Evolutionary conservation across 306 rosid species (phyloP).

Genomic region (Arachis stenosperma): DNA sequence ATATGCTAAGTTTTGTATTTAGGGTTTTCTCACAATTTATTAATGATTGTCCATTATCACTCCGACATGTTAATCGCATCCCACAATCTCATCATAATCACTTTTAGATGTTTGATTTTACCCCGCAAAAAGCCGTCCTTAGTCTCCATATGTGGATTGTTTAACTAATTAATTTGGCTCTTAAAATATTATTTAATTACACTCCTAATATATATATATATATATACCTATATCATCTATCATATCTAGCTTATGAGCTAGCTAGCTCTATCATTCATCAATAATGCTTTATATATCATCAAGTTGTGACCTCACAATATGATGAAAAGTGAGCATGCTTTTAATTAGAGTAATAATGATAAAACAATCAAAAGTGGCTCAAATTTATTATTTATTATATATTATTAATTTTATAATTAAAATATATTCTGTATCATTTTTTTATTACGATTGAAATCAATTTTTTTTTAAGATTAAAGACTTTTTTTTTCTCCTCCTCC

Average conservation of each 20-base stretch:
- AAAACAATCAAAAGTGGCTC: too few species aligned
- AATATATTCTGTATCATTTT: too few species aligned
- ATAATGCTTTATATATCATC: slow-evolving; percentile 11
- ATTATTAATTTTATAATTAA: too few species aligned
- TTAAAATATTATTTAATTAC: slow-evolving; percentile 22
- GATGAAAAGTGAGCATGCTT: slow-evolving; percentile 42
- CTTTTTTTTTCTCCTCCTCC: too few species aligned
- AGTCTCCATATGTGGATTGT: background rate
- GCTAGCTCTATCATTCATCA: background rate
- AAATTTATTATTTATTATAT: too few species aligned
- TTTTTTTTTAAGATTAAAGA: too few species aligned
- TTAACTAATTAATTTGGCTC: background rate
- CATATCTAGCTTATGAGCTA: background rate
- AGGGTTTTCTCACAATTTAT: slow-evolving; percentile 37
- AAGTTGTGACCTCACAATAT: slow-evolving; percentile 45
- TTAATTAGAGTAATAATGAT: background rate
- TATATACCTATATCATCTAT: too few species aligned
- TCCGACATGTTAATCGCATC: slow-evolving; percentile 63
- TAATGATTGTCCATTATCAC: slow-evolving; percentile 55
- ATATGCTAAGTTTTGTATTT: slow-evolving; percentile 30
- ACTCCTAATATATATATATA: too few species aligned
- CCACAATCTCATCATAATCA: slow-evolving; percentile 52
- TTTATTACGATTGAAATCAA: too few species aligned
- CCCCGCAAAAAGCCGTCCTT: slow-evolving; percentile 30
- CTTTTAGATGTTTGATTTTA: slow-evolving; percentile 46